Evolutionary conservation across 257 asterid genomes (phyloP), one percentile per base, ranked within the genome.

Genomic region (Nicotiana tabacum): DNA sequence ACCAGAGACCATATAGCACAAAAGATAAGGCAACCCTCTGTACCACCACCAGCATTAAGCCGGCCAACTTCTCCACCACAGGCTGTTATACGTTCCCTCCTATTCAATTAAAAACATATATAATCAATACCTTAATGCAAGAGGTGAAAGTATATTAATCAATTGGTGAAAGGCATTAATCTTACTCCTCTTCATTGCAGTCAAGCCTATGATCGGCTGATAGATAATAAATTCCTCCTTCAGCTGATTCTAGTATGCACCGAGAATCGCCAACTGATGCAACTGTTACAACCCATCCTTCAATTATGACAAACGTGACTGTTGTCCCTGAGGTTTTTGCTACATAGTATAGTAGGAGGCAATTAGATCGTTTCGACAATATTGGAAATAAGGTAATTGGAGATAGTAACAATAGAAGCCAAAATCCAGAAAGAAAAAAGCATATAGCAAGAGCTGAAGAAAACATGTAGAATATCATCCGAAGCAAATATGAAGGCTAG

Each of bases 231-330:
- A 96, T 92, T 6, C 81, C 86, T 62, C 99, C 98, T 88, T 96
- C 99, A 39, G 96, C 90, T 48, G 99, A 95, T 91, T 96, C 98
- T 74, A 96, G 97, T 60, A 96, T 84, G 72, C 95, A 95, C 61
- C 97, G 96, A 85, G 99, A 96, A 91, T 96, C 99, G 13, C 99
- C 99, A 84, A 96, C 98, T 51, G 99, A 96, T 79, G 98, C 99
- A 66, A 93, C 98, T 35, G 98, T 96, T 77, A 92, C 85, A 76
- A 91, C 90, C 99, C 99, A 96, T 77, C 98, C 98, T 83, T 96
- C 98, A 12, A 93, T 90, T 85, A 96, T 95, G 80, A 93, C 98
- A 89, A 95, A 93, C 15, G 98, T 96, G 78, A 91, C 99, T 16
- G 99, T 96, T 77, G 99, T 95, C 83, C 99, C 99, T 17, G 99